Evolutionary conservation across 495 filamentous ascomycete genomes (phyloP), one percentile per base, ranked within the genome.

Genomic region (Penicillium tannophilum): DNA sequence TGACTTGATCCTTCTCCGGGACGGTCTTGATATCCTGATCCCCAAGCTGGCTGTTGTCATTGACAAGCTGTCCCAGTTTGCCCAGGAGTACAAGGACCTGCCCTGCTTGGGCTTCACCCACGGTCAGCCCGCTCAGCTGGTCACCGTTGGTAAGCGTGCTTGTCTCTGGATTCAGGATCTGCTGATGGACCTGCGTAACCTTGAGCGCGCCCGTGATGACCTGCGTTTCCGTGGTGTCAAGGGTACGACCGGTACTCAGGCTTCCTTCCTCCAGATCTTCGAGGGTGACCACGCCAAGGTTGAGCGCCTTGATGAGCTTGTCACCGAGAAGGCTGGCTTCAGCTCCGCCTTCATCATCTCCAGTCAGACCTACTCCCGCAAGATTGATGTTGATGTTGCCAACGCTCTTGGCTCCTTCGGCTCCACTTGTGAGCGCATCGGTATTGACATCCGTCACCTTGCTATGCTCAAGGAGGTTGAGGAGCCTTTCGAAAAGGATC

Each of bases 161-260:
- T 82, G 83, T 52, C 85, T 92, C 61, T 97, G 93, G 93, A 86
- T 89, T 43, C 90, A 94, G 70, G 91, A 97, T 67, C 81, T 98
- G 16, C 76, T 94, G 62, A 88, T 93, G 79, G 94, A 98, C 57
- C 82, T 98, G 42, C 79, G 87, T 59, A 88, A 91, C 72, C 82
- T 98, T 35, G 90, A 93, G 72, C 79, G 83, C 35, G 90, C 86
- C 7, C 85, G 87, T 49, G 77, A 84, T 23, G 86, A 88, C 49
- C 84, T 98, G 44, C 82, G 85, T 51, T 97, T 96, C 79, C 87
- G 94, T 48, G 92, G 92, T 70, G 88, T 82, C 50, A 86, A 93
- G 76, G 90, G 91, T 55, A 91, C 88, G 17, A 91, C 88, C 8
- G 89, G 89, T 55, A 90, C 86, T 28, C 85, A 89, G 66, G 92